Base-by-base conservation (phyloP, 768 basidiomycete genomes). In the Trametopsis cervina region DNA sequence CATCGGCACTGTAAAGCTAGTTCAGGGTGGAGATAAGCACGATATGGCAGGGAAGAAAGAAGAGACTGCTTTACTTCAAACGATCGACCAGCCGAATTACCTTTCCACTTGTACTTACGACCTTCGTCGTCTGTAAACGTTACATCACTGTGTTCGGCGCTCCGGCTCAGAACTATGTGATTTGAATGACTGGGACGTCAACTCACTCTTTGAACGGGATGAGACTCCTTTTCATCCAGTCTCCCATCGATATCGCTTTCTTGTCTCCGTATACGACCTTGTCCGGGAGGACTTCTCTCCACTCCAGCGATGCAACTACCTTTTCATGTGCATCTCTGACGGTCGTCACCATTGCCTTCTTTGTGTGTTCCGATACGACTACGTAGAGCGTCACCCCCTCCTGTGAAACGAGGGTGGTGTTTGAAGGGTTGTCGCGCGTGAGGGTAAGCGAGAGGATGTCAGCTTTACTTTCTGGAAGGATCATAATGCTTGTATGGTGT, bases 41-140 rank as follows among this genome's bases (percentile, higher is more conserved):
- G 10, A 40, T 40, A 10, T 40, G n/a, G 21, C 9, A 40, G 39
- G 7, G 22, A 9, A 21, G 41, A 42, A 11, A 20, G 29, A 23
- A 15, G n/a, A 13, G 37, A 21, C 3, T 22, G 39, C 61, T n/a
- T 26, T 41, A 67, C 71, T 63, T 69, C 64, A n/a, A 73, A 59
- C 4, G 61, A 42, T 17, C 63, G 47, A 9, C 71, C 71, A 10
- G 66, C 57, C 10, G 57, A 60, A 51, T 66, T 66, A 10, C 69
- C 70, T 41, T 69, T 72, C 73, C 72, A 74, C 49, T 69, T 72
- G 49, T 66, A 69, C 25, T 61, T 62, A 29, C 66, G 58, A 4
- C 65, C 66, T 9, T 44, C 40, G 13, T 60, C 53, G 49, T 70
- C 70, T 37, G 63, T 54, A 51, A 73, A 67, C 20, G 57, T 53